phyloP scores from a whole-genome alignment of 495 filamentous ascomycete genomes.

The Xylaria grammica region DNA sequence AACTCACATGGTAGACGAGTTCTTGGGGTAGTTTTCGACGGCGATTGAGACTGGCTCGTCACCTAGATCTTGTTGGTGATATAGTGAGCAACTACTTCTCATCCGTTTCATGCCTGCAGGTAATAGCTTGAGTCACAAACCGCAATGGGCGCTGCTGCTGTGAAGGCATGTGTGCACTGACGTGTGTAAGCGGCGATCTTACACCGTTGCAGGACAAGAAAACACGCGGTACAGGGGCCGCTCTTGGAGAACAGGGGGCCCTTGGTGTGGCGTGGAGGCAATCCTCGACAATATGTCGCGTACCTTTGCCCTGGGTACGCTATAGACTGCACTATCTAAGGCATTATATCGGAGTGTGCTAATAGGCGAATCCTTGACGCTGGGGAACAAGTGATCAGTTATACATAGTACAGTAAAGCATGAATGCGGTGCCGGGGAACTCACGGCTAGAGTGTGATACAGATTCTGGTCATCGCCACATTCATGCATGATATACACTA shows the following conservation, averaged over 20 bases:
- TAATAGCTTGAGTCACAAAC: not conserved
- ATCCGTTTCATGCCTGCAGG: not conserved
- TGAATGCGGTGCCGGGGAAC: slow-evolving; percentile 13
- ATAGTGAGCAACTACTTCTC: not conserved
- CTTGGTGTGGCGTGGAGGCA: not conserved
- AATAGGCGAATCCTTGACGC: too few relatives aligned
- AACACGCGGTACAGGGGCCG: slow-evolving; percentile 4
- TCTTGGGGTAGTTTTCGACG: slow-evolving; percentile 6
- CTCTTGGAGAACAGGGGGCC: not conserved
- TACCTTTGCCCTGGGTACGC: slow-evolving; percentile 12
- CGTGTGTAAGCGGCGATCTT: slow-evolving; percentile 6
- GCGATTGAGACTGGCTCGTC: not conserved
- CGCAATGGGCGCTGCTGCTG: not conserved
- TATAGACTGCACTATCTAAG: not conserved
- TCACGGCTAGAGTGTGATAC: slow-evolving; percentile 11
- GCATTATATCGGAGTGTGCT: not conserved
- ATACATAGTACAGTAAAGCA: too few relatives aligned
- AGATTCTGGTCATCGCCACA: not conserved
- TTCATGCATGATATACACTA: slow-evolving; percentile 11
- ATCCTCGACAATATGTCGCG: slow-evolving; percentile 6
- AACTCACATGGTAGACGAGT: slow-evolving; percentile 11
- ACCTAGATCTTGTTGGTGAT: not conserved
- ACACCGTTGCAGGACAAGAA: not conserved
- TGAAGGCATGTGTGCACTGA: not conserved
- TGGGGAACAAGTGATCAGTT: too few relatives aligned